Conservation (phyloP, 352 stramenopile species). For the Pythium guiyangense region DNA sequence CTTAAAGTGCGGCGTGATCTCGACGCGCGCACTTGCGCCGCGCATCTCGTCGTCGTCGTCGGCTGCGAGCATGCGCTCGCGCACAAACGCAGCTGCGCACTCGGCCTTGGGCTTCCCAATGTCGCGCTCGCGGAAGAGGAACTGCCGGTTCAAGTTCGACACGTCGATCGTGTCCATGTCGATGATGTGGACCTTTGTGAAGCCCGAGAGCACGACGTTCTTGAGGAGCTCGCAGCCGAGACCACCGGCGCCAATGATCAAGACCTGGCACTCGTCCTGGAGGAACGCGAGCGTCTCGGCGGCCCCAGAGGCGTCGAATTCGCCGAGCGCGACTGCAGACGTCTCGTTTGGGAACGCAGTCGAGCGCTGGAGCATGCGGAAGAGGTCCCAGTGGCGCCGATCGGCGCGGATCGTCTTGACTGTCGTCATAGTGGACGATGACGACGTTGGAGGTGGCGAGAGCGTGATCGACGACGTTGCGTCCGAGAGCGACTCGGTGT, state of each 20-base stretch:
- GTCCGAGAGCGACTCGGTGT: conserved; percentile 14
- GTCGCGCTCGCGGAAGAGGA: conserved; percentile 94
- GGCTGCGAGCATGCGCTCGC: conserved; percentile 80
- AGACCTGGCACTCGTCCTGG: conserved; percentile 68
- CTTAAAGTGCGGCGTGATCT: conserved; percentile 81
- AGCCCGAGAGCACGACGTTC: conserved; percentile 94
- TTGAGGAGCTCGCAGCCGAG: conserved; percentile 95
- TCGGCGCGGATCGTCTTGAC: conserved; percentile 22
- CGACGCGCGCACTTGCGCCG: conserved; percentile 20
- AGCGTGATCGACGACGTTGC: conserved; percentile 19
- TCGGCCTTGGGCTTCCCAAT: conserved; percentile 91
- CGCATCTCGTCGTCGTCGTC: conserved; percentile 1
- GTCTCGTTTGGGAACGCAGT: conserved; percentile 85
- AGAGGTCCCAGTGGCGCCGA: conserved; percentile 62
- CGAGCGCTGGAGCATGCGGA: conserved; percentile 47
- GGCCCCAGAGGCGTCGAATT: conserved; percentile 85
- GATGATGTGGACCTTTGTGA: conserved; percentile 95
- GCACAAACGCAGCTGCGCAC: conserved; percentile 92
- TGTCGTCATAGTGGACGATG: conserved; percentile 14
- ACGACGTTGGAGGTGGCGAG: conserved; percentile 5
- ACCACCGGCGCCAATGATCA: conserved; percentile 94
- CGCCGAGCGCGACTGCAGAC: conserved; percentile 76
- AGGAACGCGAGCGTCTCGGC: conserved; percentile 68
- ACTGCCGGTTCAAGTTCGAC: conserved; percentile 98
- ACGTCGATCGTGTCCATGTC: conserved; percentile 98